phyloP scores from a whole-genome alignment of 805 yeast species.

The Saturnispora dispora region DNA sequence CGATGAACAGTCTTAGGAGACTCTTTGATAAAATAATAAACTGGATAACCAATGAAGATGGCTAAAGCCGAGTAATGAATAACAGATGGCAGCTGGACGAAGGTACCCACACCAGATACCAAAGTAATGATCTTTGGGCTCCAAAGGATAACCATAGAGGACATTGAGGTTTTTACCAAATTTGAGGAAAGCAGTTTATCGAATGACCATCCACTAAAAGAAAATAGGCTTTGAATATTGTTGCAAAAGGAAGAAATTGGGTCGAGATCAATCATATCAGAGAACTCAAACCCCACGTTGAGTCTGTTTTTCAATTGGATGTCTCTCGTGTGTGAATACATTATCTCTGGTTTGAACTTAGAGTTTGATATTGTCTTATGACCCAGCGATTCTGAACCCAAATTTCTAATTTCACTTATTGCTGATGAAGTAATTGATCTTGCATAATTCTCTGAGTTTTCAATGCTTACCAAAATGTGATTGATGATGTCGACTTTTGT shows the following conservation, averaged over 20 bases:
- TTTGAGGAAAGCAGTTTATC: slow-evolving; percentile 17
- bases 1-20: slow-evolving; percentile 85
- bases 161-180: slow-evolving; percentile 22
- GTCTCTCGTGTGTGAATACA: slow-evolving; percentile 76
- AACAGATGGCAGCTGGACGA: slow-evolving; percentile 21
- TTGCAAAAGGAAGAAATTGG: slow-evolving; percentile 31
- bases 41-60: slow-evolving; percentile 29
- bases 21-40: slow-evolving; percentile 56
- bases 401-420: slow-evolving; percentile 50
- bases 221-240: slow-evolving; percentile 15
- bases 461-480: slow-evolving; percentile 56
- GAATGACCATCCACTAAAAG: slow-evolving; percentile 32
- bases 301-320: slow-evolving; percentile 53
- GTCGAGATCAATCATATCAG: slow-evolving; percentile 65
- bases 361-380: slow-evolving; percentile 41
- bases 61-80: slow-evolving; percentile 27
- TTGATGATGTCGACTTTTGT: slow-evolving; percentile 63
- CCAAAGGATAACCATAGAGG: slow-evolving; percentile 21
- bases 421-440: slow-evolving; percentile 47
- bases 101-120: slow-evolving; percentile 25
- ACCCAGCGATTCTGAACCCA: slow-evolving; percentile 61
- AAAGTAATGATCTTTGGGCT: slow-evolving; percentile 24
- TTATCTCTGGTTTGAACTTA: slow-evolving; percentile 59
- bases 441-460: slow-evolving; percentile 59
- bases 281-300: slow-evolving; percentile 56